Evolutionary conservation across 345 rosid species (phyloP), one percentile per base, ranked within the genome.

Genomic region (Carallia pectinifolia): DNA sequence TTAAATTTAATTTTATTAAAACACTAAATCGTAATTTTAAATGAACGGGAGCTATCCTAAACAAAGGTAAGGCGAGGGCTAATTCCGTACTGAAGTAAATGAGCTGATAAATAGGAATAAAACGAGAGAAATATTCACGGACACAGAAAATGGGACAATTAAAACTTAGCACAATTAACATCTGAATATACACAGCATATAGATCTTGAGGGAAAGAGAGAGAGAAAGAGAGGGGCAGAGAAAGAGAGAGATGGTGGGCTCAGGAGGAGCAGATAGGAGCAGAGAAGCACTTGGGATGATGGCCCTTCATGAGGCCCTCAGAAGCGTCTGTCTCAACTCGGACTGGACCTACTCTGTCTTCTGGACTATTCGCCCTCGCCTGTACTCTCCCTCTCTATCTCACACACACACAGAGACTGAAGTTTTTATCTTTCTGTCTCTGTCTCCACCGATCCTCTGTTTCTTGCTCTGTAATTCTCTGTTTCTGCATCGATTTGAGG

Each of bases 351-450:
- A 95, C 91, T 92, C 99, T 92, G 99, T 95, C 75, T 95, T 95
- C 94, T 95, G 99, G 99, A 92, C 99, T 77, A 95, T 95, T 75
- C 99, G 99, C 84, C 99, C 99, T 81, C 93, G 99, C 79, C 97
- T 90, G 99, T 95, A 89, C 77, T 76, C 62, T 30, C 50, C 50
- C 67, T 29, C 27, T 55, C 54, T 67, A 68, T 44, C 54, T 48
- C 31, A 15, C 50, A 3, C 13, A 10, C 48, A 12, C 50, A 12
- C 16, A 0, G 0, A 12, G 13, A 23, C 34, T 36, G 23, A 12
- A 5, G n/a, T 27, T 66, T 37, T 50, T 17, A 5, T 1, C 58
- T 53, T 53, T 61, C 69, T 48, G 56, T 66, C 67, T 52, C 29
- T 47, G 15, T 68, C 17, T 70, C 30, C 47, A 30, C 7, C n/a